Conservation (phyloP, 192 early-diverging fungal genomes). For the Coemansia sp. region DNA sequence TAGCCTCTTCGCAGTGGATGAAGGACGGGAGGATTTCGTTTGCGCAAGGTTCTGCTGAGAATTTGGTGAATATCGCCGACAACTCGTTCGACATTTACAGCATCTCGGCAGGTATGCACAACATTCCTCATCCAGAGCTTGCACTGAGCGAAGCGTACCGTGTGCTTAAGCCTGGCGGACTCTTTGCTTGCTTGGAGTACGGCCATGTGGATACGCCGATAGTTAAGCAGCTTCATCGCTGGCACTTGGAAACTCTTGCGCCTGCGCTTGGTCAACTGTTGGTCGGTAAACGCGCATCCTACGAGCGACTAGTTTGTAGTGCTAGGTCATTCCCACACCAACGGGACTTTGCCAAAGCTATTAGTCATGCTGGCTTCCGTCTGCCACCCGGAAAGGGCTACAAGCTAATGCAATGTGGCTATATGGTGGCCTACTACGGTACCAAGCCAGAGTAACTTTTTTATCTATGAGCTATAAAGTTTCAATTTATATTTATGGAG, state of each 20-base stretch:
- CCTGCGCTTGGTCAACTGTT: conserved; percentile 76
- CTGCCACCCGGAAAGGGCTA: conserved; percentile 76
- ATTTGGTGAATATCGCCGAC: conserved; percentile 69
- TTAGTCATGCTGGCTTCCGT: conserved; percentile 81
- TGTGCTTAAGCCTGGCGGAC: conserved; percentile 89
- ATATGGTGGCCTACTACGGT: conserved; percentile 35
- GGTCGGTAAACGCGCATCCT: conserved; percentile 81
- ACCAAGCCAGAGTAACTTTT: conserved; percentile 20
- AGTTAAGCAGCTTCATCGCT: conserved; percentile 71
- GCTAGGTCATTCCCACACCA: conserved; percentile 89
- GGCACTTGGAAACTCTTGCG: conserved; percentile 88
- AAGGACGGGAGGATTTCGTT: conserved; percentile 67
- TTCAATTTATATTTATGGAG: neutral
- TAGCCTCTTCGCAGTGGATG: conserved; percentile 44
- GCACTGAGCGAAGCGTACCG: conserved; percentile 88
- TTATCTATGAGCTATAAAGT: neutral
- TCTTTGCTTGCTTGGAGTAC: conserved; percentile 93
- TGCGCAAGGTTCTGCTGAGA: conserved; percentile 83
- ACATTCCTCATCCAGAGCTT: conserved; percentile 85
- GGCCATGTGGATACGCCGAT: conserved; percentile 82
- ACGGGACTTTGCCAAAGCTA: conserved; percentile 79
- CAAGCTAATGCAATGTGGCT: conserved; percentile 53
- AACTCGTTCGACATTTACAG: conserved; percentile 88
- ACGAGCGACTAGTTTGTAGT: conserved; percentile 89
- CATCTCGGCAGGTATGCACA: conserved; percentile 97